These are phyloP conservation scores for Pseudopediastrum boryanum DNA, from an alignment of 139 green algal species.

Conservation along the genomic window DNA sequence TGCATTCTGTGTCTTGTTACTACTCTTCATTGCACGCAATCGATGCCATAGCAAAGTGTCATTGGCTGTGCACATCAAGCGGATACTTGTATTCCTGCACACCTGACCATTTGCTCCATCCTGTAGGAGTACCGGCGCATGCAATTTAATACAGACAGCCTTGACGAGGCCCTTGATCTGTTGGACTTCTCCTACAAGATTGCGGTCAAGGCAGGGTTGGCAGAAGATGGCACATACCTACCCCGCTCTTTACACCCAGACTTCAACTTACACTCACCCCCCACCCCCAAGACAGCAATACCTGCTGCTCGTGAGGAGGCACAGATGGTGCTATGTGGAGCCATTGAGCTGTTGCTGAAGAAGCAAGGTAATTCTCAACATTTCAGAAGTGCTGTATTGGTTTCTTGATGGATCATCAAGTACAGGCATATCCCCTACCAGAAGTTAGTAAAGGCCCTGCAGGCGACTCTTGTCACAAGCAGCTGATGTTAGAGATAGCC, in stretches of 20 bases:
- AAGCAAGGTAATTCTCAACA: constrained; percentile 38
- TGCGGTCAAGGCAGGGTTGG: neutral
- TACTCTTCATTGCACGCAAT: too few species aligned
- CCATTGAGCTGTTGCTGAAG: constrained; percentile 40
- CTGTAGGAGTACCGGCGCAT: constrained; percentile 33
- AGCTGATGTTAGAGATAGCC: too few species aligned
- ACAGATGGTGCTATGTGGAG: constrained; percentile 36
- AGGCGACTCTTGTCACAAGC: too few species aligned
- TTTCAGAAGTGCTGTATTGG: too few species aligned
- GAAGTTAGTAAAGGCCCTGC: too few species aligned
- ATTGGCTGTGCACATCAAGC: neutral
- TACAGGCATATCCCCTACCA: too few species aligned
- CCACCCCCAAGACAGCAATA: constrained; percentile 6
- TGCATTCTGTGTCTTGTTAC: neutral
- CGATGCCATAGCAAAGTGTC: neutral
- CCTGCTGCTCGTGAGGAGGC: constrained; percentile 40
- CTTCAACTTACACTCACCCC: too few species aligned
- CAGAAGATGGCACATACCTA: constrained; percentile 37
- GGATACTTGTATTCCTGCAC: neutral
- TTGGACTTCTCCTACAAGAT: constrained; percentile 36
- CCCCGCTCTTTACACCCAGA: constrained; percentile 28
- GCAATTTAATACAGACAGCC: constrained; percentile 32
- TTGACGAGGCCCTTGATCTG: constrained; percentile 35
- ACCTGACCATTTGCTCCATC: neutral
- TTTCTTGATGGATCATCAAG: too few species aligned